Evolutionary conservation across 139 green algal species (phyloP).

Genomic region (Microglena sp.): DNA sequence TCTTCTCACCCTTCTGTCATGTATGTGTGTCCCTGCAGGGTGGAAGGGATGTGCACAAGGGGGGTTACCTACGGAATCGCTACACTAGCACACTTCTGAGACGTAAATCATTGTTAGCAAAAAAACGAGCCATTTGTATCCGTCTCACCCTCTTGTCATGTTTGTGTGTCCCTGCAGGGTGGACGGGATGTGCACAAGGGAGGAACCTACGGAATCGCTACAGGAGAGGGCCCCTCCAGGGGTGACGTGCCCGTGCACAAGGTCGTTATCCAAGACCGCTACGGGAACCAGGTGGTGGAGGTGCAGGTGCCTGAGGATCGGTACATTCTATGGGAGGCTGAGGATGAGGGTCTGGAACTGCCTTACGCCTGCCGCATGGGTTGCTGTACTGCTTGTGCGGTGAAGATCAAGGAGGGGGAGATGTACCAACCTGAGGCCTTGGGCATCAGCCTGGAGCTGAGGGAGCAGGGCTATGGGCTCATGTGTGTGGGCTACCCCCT

Average conservation of each 20-base stretch:
- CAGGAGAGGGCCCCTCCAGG: conserved; percentile 59
- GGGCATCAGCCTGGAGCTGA: conserved; percentile 59
- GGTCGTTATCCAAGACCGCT: conserved; percentile 75
- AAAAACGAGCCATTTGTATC: too few relatives aligned
- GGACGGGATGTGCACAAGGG: conserved; percentile 65
- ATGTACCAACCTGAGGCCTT: conserved; percentile 47
- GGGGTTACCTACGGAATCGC: too few relatives aligned
- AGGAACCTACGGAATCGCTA: conserved; percentile 46
- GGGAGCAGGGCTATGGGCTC: conserved; percentile 79
- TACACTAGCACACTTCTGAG: too few relatives aligned
- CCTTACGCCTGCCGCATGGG: conserved; percentile 94
- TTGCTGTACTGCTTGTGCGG: conserved; percentile 94
- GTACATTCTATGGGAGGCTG: conserved; percentile 89
- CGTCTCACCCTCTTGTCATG: too few relatives aligned
- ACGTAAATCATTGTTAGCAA: too few relatives aligned
- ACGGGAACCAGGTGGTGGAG: conserved; percentile 57
- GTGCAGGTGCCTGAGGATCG: conserved; percentile 83
- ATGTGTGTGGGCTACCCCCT: conserved; percentile 86
- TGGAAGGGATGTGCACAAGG: too few relatives aligned
- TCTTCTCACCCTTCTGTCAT: too few relatives aligned
- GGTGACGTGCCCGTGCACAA: conserved; percentile 46
- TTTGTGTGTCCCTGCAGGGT: too few relatives aligned
- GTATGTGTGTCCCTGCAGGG: too few relatives aligned
- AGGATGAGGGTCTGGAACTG: conserved; percentile 83
- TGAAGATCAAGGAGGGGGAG: conserved; percentile 51